phyloP scores from a whole-genome alignment of 495 filamentous ascomycete genomes.

The Penicillium argentinense region DNA sequence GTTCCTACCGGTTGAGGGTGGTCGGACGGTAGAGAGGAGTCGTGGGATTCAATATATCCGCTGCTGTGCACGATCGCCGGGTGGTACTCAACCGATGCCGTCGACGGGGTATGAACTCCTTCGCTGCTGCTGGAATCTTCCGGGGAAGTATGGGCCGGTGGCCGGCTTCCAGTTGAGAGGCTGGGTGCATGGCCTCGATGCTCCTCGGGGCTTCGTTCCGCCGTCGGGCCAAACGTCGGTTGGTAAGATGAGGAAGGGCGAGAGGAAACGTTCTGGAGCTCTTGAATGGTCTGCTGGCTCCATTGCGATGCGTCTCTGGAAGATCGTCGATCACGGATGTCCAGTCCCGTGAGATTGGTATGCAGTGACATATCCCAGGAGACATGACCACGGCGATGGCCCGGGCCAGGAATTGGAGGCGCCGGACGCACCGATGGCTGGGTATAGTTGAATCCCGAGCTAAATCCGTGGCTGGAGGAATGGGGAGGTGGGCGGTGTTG shows the following conservation, averaged over 20 bases:
- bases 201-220: slow-evolving; percentile 31
- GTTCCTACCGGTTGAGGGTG: slow-evolving; percentile 43
- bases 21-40: slow-evolving; percentile 44
- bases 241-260: slow-evolving; percentile 47
- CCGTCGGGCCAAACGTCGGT: slow-evolving; percentile 29
- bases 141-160: slow-evolving; percentile 61
- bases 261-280: slow-evolving; percentile 41
- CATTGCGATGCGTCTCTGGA: slow-evolving; percentile 56
- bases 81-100: slow-evolving; percentile 60
- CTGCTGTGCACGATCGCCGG: slow-evolving; percentile 66
- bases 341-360: slow-evolving; percentile 69
- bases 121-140: slow-evolving; percentile 74
- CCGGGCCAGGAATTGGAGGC: slow-evolving; percentile 49
- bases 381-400: slow-evolving; percentile 60
- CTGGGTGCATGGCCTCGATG: slow-evolving; percentile 32
- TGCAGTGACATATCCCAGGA: slow-evolving; percentile 80
- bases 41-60: slow-evolving; percentile 57
- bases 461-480: slow-evolving; percentile 34
- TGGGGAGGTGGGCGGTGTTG: slow-evolving; percentile 37
- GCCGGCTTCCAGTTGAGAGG: slow-evolving; percentile 28
- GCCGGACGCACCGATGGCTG: slow-evolving; percentile 47
- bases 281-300: slow-evolving; percentile 50
- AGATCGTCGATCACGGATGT: slow-evolving; percentile 57
- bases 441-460: slow-evolving; percentile 44
- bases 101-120: slow-evolving; percentile 64